Conservation (phyloP, 768 basidiomycete species). For the Podaxis sp. region DNA sequence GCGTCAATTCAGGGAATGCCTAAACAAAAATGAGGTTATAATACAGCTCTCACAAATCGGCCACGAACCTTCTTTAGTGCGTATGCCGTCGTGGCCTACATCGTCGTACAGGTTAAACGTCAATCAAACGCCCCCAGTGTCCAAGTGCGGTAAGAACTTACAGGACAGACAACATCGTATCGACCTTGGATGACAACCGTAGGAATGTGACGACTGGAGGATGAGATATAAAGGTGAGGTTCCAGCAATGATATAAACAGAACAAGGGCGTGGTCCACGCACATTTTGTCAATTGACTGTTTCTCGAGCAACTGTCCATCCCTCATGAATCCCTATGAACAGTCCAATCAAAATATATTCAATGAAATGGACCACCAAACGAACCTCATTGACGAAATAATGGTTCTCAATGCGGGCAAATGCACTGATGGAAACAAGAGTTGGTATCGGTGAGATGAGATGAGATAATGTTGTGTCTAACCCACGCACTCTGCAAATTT, state of each 20-base stretch:
- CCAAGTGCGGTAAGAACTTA: constrained; percentile 28
- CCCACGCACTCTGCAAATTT: constrained; percentile 68
- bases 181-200: constrained; percentile 80
- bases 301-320: constrained; percentile 84
- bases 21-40: constrained; percentile 17
- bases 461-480: not conserved
- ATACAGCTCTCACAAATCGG: not conserved
- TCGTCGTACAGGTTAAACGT: not conserved
- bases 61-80: constrained; percentile 62
- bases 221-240: not conserved
- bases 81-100: constrained; percentile 77
- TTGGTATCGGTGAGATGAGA: not conserved
- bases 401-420: constrained; percentile 91
- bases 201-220: constrained; percentile 81
- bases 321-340: constrained; percentile 74
- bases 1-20: constrained; percentile 76
- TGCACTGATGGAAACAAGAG: constrained; percentile 44
- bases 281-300: constrained; percentile 90
- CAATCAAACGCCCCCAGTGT: not conserved
- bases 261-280: constrained; percentile 17
- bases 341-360: not conserved
- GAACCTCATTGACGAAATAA: constrained; percentile 80
- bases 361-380: not conserved
- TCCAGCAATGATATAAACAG: not conserved
- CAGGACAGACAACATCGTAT: constrained; percentile 88